Evolutionary conservation across 306 rosid species (phyloP).

Genomic region (Spatholobus suberectus): DNA sequence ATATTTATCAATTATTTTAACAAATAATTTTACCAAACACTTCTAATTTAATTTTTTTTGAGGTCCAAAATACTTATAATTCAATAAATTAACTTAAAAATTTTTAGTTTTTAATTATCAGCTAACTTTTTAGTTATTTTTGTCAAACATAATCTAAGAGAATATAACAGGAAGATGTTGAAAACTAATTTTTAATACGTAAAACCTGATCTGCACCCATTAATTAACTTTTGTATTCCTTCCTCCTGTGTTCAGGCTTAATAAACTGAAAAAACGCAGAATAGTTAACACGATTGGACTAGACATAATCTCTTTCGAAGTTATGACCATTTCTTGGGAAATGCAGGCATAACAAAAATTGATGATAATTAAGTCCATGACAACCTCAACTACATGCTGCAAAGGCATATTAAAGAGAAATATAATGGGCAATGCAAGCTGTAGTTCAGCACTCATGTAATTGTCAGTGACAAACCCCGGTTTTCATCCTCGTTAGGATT

Average conservation of each 20-base stretch:
- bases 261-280: background rate
- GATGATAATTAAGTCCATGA: conserved; percentile 16
- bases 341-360: conserved; percentile 41
- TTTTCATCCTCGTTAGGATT: conserved; percentile 29
- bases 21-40: no score
- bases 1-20: no score
- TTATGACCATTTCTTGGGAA: conserved; percentile 32
- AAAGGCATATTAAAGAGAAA: conserved; percentile 18
- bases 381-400: background rate
- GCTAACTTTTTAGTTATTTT: background rate
- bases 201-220: background rate
- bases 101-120: no score
- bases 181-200: background rate
- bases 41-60: no score
- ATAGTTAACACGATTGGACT: background rate
- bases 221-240: background rate
- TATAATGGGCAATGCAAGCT: conserved; percentile 37
- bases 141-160: background rate
- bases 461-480: conserved; percentile 53
- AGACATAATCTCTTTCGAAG: background rate
- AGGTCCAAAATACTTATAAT: no score
- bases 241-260: background rate
- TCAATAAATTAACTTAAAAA: no score
- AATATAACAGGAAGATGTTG: background rate
- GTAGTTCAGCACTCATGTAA: conserved; percentile 60